Conservation (phyloP, 1,284 basidiomycete species). For the Leucoagaricus sp. region DNA sequence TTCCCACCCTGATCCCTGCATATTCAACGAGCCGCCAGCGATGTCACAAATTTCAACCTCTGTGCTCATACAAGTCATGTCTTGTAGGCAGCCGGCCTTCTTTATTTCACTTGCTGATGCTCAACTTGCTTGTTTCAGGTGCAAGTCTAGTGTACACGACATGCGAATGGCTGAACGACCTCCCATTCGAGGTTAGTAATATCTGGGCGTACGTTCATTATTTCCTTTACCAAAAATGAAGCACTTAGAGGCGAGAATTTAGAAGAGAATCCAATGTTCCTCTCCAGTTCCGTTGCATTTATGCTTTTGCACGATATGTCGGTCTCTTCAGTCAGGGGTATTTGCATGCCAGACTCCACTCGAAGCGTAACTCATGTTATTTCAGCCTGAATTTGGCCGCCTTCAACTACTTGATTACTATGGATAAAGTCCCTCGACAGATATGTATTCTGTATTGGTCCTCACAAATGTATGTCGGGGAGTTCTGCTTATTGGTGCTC, state of each 20-base stretch:
- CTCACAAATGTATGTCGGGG: not conserved
- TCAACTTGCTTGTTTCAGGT: too few species aligned
- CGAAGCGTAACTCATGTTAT: not conserved
- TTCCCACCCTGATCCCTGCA: too few species aligned
- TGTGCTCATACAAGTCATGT: too few species aligned
- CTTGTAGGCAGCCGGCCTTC: too few species aligned
- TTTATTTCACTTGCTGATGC: too few species aligned
- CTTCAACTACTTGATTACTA: not conserved
- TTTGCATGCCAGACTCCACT: not conserved
- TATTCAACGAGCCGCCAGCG: too few species aligned
- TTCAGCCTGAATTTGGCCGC: not conserved
- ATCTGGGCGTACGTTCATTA: not conserved
- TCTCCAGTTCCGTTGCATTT: constrained; percentile 12
- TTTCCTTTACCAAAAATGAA: too few species aligned
- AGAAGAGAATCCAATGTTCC: not conserved
- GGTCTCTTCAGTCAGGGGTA: constrained; percentile 17
- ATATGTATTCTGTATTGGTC: not conserved
- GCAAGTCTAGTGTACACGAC: not conserved
- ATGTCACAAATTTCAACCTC: too few species aligned
- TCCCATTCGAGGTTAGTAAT: not conserved
- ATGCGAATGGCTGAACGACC: not conserved
- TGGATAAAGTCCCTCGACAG: not conserved
- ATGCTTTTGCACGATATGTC: constrained; percentile 14
- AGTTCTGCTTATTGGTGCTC: not conserved
- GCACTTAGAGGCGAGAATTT: not conserved